Base-by-base conservation (phyloP, 2,329 filamentous ascomycete genomes). In the Exophiala alcalophila region DNA sequence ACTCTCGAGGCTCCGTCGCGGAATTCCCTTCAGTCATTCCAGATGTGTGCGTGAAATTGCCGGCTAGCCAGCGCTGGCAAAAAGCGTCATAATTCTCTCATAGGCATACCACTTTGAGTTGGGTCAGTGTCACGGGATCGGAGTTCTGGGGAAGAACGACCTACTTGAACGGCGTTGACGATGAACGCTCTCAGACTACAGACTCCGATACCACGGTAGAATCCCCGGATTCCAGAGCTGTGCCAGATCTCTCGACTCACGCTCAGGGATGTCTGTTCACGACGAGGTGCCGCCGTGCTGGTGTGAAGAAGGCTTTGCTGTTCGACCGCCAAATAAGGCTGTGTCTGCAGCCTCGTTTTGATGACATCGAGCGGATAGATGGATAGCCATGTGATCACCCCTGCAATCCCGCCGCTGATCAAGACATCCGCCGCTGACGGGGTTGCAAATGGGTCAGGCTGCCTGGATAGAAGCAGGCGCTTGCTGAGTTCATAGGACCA, bases 291-390 rank as follows among this genome's bases (percentile, higher is more conserved):
- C 50, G 43, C 26, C 56, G 59, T 40, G 47, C 50, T 21, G 51
- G 58, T 50, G 42, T 57, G 38, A 35, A 52, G 45, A 26, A 52
- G 45, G 8, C 41, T 32, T 36, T 52, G 49, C 18, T 23, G 43
- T 54, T 61, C 47, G 34, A 40, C 55, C 52, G 11, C 52, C 47
- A 37, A 46, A 18, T 28, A 47, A 21, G 63, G 65, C 64, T 92
- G 86, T 1, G 83, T 83, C 64, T 97, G 91, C n/a, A 96, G 76
- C 39, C 88, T 74, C 2, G 91, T 96, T 69, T 97, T 97, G 59
- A 97, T 76, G 32, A 95, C 83, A 63, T 97, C 91, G 11, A 97
- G 67, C 1, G 91, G 91, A 55, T 95, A 97, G 19, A 97, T 81
- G 44, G 84, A 91, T 4, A 79, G 81, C 91, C 91, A 97, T 0